Evolutionary conservation across 768 basidiomycete genomes (phyloP).

Genomic region (Tephrocybe sp.): DNA sequence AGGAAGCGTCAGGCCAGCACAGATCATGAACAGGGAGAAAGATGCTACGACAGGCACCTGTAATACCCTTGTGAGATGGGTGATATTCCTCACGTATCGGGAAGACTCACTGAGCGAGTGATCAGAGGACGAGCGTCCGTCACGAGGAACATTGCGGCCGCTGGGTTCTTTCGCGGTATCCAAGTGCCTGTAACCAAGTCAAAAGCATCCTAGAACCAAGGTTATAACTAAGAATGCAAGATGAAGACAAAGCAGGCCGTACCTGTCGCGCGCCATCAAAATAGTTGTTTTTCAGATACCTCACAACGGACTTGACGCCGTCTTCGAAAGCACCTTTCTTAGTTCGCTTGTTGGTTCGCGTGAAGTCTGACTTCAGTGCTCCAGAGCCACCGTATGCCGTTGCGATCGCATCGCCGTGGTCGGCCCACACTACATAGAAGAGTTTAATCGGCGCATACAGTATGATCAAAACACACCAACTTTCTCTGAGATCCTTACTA

Average conservation of each 20-base stretch:
- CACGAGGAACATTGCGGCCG: slow-evolving; percentile 69
- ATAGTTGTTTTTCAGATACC: slow-evolving; percentile 96
- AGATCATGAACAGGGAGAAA: slow-evolving; percentile 86
- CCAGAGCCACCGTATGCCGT: slow-evolving; percentile 93
- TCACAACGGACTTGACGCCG: slow-evolving; percentile 76
- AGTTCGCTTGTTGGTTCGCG: slow-evolving; percentile 88
- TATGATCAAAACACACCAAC: slow-evolving; percentile 48
- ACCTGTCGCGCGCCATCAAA: slow-evolving; percentile 94
- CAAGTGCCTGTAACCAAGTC: slow-evolving; percentile 93
- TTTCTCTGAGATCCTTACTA: slow-evolving; percentile 82
- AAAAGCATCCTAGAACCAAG: slow-evolving; percentile 74
- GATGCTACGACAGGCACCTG: slow-evolving; percentile 84
- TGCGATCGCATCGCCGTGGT: slow-evolving; percentile 91
- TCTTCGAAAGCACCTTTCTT: slow-evolving; percentile 80
- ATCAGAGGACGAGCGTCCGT: slow-evolving; percentile 80
- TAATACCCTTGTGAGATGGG: slow-evolving; percentile 2
- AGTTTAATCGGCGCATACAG: neutral
- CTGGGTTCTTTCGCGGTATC: slow-evolving; percentile 77
- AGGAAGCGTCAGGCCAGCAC: slow-evolving; percentile 83
- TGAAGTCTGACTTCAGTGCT: slow-evolving; percentile 96
- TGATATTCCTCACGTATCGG: neutral
- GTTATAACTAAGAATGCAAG: slow-evolving; percentile 1
- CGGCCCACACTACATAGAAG: slow-evolving; percentile 82
- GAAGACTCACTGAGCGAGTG: slow-evolving; percentile 71
- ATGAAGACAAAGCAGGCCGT: slow-evolving; percentile 40